Base-by-base conservation (phyloP, 1,284 basidiomycete species). In the Cryptococcus sp. region DNA sequence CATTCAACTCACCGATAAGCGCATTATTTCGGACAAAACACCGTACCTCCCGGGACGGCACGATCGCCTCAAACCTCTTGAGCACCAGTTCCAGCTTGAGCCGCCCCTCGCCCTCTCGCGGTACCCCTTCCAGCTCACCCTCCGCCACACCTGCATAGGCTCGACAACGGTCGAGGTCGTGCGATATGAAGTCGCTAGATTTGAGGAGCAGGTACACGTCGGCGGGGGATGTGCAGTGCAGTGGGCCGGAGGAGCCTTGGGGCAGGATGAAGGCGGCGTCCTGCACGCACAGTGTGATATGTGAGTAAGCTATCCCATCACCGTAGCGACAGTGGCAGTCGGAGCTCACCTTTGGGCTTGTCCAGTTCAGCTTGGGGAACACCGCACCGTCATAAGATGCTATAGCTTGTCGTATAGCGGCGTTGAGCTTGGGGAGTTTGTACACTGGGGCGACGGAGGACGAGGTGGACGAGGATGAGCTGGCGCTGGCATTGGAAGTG, bases 301-400 rank as follows among this genome's bases (percentile, higher is more conserved):
- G 38, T 43, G 15, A 42, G 33, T 33, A 47, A 37, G 28, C 20
- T 33, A 16, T 18, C 13, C 23, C 18, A 42, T 24, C 23, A 20
- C 37, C 8, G 38, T 38, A 42, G 37, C 20, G 33, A 28, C 15
- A 23, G 7, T 16, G 5, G 20, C 7, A 9, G 37, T 16, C n/a
- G 33, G 9, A 40, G 71, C 80, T 52, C 64, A 89, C 92, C 79
- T 87, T 87, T 28, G 92, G 92, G 16, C 89, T 87, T 3, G 91
- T 91, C 79, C 93, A 95, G 70, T 95, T 96, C 50, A 96, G 83
- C 74, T 98, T 98, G 0, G 95, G 93, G 69, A 98, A 98, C 8
- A 96, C 87, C 3, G 88, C 86, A 2, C 84, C 87, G 62, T 68
- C 67, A 50, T 91, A 94, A 56, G 83, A 78, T 24, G 77, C 66